Evolutionary conservation across 495 filamentous ascomycete genomes (phyloP).

Genomic region (Aspergillus asperescens): DNA sequence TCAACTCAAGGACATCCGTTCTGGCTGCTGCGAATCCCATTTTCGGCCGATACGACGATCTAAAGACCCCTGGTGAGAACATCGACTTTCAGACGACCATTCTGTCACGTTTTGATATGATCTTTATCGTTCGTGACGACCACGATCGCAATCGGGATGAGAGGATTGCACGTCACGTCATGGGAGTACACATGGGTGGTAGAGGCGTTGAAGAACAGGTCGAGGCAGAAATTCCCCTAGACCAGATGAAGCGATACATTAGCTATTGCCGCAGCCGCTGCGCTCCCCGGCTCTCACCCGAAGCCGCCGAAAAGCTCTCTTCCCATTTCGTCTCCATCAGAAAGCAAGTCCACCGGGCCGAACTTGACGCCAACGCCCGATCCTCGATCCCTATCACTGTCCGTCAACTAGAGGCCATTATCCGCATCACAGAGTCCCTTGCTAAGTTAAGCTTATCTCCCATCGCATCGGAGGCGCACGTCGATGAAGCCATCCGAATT

Average conservation of each 20-base stretch:
- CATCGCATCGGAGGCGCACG: constrained; percentile 82
- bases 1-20: constrained; percentile 93
- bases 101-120: constrained; percentile 98
- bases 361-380: constrained; percentile 78
- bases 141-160: constrained; percentile 89
- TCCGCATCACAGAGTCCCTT: constrained; percentile 93
- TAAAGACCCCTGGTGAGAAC: constrained; percentile 96
- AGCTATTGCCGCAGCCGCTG: constrained; percentile 95
- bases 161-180: constrained; percentile 91
- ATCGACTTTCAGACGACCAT: constrained; percentile 99
- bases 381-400: constrained; percentile 96
- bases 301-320: constrained; percentile 93
- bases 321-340: constrained; percentile 97
- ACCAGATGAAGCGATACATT: constrained; percentile 97
- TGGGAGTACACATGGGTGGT: constrained; percentile 94
- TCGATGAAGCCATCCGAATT: constrained; percentile 95
- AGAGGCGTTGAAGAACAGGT: constrained; percentile 76
- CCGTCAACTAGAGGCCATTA: constrained; percentile 92
- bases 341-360: constrained; percentile 85
- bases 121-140: constrained; percentile 96
- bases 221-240: constrained; percentile 81
- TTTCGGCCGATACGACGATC: constrained; percentile 95
- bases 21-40: constrained; percentile 96
- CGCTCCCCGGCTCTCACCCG: constrained; percentile 84
- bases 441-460: constrained; percentile 85